Evolutionary conservation across 1,284 basidiomycete species (phyloP), one percentile per base, ranked within the genome.

Genomic region (Ceratobasidium sp.): DNA sequence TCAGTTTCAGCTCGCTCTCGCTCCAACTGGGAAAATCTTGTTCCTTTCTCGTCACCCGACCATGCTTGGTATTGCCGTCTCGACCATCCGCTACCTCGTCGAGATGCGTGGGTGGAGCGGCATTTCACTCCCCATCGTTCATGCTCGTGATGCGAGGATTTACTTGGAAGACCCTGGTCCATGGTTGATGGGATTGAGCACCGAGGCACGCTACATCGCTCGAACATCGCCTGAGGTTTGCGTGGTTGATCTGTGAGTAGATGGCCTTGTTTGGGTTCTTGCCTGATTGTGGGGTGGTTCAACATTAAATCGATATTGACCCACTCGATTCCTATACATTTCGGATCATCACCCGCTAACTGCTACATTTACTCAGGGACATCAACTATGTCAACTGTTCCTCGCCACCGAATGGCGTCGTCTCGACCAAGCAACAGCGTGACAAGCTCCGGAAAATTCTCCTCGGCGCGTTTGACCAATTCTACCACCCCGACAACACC

Each of bases 31-130:
- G 24, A 89, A 94, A 34, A 85, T 98, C 73, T 84, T 98, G 56
- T 97, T 98, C 84, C 91, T 92, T 81, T 97, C 94, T 34, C 87
- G 93, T 59, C 92, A 97, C 81, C 93, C 95, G 41, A 90, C 94
- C 1, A 94, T 98, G 89, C 90, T 98, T 39, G 94, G 93, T 66
- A 89, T 92, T 78, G 94, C 94, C 4, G 95, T 97, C 24, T 89
- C 89, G 76, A 96, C 95, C 1, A 87, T 98, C 83, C 93, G 92
- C 81, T 96, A 97, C 80, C 87, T 98, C 61, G 92, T 98, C 72
- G 97, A 98, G 82, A 83, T 97, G 59, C 90, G 96, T 64, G 95
- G 95, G 9, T 98, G 96, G 96, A 92, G 89, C 79, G 97, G 97
- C 4, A 89, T 97, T 74, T 89, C 92, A 13, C 86, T 95, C 19